These are phyloP conservation scores for Populus pruinosa DNA, from an alignment of 345 rosid genomes.

Conservation along the genomic window DNA sequence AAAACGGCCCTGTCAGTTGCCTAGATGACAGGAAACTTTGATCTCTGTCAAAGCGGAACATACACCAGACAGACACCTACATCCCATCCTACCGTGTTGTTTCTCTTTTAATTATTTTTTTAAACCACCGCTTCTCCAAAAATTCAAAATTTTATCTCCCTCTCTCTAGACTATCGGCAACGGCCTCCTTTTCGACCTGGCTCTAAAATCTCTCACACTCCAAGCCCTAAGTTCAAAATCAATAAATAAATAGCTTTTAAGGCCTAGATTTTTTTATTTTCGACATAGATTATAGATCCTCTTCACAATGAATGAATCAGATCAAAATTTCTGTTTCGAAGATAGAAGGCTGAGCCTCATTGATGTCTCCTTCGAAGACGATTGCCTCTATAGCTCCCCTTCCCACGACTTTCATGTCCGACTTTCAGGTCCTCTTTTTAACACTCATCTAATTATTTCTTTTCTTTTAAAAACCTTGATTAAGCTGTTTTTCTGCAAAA, in stretches of 20 bases:
- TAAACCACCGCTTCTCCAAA: too few species aligned
- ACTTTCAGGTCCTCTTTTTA: constrained; percentile 36
- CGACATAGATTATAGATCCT: constrained; percentile 4
- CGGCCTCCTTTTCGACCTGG: background rate
- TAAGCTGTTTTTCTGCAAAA: background rate
- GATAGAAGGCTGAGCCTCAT: constrained; percentile 59
- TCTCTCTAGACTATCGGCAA: background rate
- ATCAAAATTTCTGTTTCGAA: constrained; percentile 31
- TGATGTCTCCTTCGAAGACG: constrained; percentile 81
- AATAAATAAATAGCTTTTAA: background rate
- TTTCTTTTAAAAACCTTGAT: background rate
- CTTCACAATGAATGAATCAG: constrained; percentile 51
- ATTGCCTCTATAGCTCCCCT: constrained; percentile 61
- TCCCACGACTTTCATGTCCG: constrained; percentile 22
- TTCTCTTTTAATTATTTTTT: too few species aligned
- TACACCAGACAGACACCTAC: too few species aligned
- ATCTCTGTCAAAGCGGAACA: too few species aligned
- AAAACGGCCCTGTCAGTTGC: too few species aligned
- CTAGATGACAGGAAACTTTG: too few species aligned
- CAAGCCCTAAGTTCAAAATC: background rate
- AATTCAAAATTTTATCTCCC: background rate
- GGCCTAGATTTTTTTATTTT: background rate
- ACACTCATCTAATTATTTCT: background rate
- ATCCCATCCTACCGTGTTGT: too few species aligned
- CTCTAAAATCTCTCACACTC: background rate